Percentiles rank a stretch among this genome's conserved stretches.
Conservation (phyloP, 2,329 filamentous ascomycete genomes). For the Dactylellina cionopaga region DNA sequence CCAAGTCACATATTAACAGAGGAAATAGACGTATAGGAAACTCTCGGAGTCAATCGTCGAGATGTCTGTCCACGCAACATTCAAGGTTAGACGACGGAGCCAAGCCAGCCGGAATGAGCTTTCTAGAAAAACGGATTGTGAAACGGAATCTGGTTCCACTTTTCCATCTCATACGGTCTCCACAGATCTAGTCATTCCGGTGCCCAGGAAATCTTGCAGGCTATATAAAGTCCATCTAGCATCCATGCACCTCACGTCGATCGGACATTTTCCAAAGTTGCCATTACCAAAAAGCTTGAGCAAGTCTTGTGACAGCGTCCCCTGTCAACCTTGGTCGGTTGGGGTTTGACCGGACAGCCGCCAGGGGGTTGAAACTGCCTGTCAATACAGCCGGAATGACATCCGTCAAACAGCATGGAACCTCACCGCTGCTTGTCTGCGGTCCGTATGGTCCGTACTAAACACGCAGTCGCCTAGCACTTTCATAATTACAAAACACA, state of each 20-base stretch:
- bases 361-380: conserved; percentile 51
- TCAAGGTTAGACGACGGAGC: conserved; percentile 16
- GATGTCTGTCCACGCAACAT: no score
- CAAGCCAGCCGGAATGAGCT: conserved; percentile 37
- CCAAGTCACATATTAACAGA: no score
- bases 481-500: conserved; percentile 41
- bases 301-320: conserved; percentile 39
- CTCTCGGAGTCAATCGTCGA: conserved; percentile 11
- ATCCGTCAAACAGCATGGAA: conserved; percentile 51
- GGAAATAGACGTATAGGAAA: no score
- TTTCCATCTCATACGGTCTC: conserved; percentile 16
- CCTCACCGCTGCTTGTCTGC: conserved; percentile 11
- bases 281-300: conserved; percentile 32
- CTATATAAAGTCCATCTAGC: conserved; percentile 33
- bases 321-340: conserved; percentile 3
- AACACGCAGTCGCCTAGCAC: neutral
- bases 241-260: conserved; percentile 26
- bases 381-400: conserved; percentile 42
- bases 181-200: conserved; percentile 30
- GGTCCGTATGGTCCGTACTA: conserved; percentile 49
- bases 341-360: conserved; percentile 26
- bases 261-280: conserved; percentile 36
- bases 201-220: neutral
- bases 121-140: conserved; percentile 37
- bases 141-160: conserved; percentile 36